Base-by-base conservation (phyloP, 2,329 filamentous ascomycete genomes). In the Ophiostoma quercus region DNA sequence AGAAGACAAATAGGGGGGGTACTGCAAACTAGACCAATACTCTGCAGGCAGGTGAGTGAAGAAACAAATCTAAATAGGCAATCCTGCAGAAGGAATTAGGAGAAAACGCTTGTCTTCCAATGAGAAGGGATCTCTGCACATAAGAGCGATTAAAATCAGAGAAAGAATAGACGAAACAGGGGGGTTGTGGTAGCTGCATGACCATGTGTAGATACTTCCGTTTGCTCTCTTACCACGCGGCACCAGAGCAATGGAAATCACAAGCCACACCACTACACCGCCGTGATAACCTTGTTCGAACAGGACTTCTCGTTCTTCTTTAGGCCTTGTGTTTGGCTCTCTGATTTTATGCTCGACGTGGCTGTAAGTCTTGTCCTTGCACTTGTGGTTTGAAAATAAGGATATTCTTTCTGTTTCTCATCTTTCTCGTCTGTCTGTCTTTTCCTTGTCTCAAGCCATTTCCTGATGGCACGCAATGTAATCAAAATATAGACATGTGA, bases 191-290 rank as follows among this genome's bases (percentile, higher is more conserved):
- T 51, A 51, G 65, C 65, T 66, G 63, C 63, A 66, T 66, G 37
- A 16, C 63, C 22, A 66, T 66, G 37, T 66, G 63, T 66, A 66
- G 63, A 66, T 41, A 66, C 62, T 65, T 65, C 11, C 32, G 51
- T 47, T 43, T 47, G 37, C 39, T 25, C 8, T n/a, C 22, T n/a
- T 66, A 34, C 63, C 34, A 43, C 63, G 37, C 37, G 63, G 63
- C 34, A 8, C 37, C 29, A 22, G 32, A n/a, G 29, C 60, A 63
- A 22, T 63, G 32, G 60, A 11, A n/a, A 16, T n/a, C 63, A 39
- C 11, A 66, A 43, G 37, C 32, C 29, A n/a, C 5, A n/a, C 62
- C 11, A 22, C 62, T 66, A 34, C 39, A 47, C 65, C 22, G 25
- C 63, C 63, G 3, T 29, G 8, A 43, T 22, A 66, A 66, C 63